A percentile compares a stretch with the other conserved stretches of the same genome.
Conservation (phyloP, 164 flowering plant genomes). For the Amborella trichopoda region DNA sequence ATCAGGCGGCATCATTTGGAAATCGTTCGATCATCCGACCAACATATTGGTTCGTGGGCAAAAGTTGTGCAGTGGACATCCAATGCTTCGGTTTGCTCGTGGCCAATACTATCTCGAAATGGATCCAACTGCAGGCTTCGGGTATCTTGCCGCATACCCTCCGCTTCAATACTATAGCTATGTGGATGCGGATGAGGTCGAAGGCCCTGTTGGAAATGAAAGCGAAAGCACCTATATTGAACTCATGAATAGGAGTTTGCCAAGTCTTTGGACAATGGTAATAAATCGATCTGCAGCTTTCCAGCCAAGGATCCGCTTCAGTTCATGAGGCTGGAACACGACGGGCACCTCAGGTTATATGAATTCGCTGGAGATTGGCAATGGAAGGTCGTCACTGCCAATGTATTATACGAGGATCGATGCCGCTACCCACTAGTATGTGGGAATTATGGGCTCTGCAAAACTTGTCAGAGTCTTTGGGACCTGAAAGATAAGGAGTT, state of each 20-base stretch:
- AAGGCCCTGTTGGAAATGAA: too few relatives aligned
- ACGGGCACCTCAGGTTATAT: background rate
- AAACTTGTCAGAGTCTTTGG: background rate
- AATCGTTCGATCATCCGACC: constrained; percentile 23
- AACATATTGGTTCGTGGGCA: constrained; percentile 16
- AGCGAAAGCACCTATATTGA: too few relatives aligned
- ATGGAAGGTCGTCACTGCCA: constrained; percentile 5
- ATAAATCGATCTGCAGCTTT: too few relatives aligned
- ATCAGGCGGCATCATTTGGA: constrained; percentile 7
- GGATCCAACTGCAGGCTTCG: background rate
- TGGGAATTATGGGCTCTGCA: constrained; percentile 19
- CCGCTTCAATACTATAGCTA: too few relatives aligned
- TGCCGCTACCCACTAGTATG: constrained; percentile 18
- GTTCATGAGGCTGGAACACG: too few relatives aligned
- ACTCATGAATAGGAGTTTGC: background rate
- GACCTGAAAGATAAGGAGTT: constrained; percentile 1
- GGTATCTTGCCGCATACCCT: constrained; percentile 1
- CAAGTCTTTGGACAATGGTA: background rate
- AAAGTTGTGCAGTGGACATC: constrained; percentile 10
- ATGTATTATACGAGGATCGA: background rate
- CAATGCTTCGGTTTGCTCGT: constrained; percentile 3
- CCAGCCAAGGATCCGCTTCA: too few relatives aligned
- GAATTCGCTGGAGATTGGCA: background rate
- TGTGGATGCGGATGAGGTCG: too few relatives aligned
- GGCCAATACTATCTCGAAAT: constrained; percentile 7